These are phyloP conservation scores for Populus trichocarpa DNA, from an alignment of 441 rosid genomes.

Conservation along the genomic window DNA sequence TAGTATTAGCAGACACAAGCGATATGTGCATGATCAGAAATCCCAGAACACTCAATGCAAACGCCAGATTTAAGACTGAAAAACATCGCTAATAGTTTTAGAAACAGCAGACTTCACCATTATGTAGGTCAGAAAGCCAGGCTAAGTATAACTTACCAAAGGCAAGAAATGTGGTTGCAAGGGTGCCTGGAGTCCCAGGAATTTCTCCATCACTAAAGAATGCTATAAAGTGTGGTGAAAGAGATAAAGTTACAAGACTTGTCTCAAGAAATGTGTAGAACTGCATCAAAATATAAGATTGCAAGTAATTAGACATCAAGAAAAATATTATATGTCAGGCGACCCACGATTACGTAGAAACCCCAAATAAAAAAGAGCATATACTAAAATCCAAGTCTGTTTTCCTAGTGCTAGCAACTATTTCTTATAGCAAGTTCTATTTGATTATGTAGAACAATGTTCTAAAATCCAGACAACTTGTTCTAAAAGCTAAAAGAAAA, in stretches of 20 bases:
- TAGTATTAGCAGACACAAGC: slow-evolving; percentile 67
- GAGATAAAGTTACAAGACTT: slow-evolving; percentile 65
- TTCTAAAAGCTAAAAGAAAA: neutral
- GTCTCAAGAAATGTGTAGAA: slow-evolving; percentile 88
- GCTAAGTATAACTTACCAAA: slow-evolving; percentile 46
- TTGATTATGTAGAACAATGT: neutral
- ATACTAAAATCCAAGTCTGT: neutral
- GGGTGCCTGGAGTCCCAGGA: slow-evolving; percentile 85
- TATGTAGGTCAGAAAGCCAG: neutral
- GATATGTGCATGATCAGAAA: slow-evolving; percentile 86
- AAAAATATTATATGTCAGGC: neutral
- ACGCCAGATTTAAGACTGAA: slow-evolving; percentile 78
- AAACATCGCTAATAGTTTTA: slow-evolving; percentile 18
- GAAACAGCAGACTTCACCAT: neutral
- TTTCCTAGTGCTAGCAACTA: neutral
- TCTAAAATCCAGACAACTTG: neutral
- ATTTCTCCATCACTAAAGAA: slow-evolving; percentile 86
- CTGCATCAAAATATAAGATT: slow-evolving; percentile 41
- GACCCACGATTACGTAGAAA: neutral
- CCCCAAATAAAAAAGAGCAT: neutral
- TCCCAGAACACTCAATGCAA: slow-evolving; percentile 81
- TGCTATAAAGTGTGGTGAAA: slow-evolving; percentile 73
- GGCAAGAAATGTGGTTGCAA: slow-evolving; percentile 83
- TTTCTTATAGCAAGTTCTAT: neutral
- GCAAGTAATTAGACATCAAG: slow-evolving; percentile 6